A percentile compares a stretch with the other conserved stretches of the same genome.
Conservation (phyloP, 2,329 filamentous ascomycete genomes). For the Fusarium pseudocircinatum region DNA sequence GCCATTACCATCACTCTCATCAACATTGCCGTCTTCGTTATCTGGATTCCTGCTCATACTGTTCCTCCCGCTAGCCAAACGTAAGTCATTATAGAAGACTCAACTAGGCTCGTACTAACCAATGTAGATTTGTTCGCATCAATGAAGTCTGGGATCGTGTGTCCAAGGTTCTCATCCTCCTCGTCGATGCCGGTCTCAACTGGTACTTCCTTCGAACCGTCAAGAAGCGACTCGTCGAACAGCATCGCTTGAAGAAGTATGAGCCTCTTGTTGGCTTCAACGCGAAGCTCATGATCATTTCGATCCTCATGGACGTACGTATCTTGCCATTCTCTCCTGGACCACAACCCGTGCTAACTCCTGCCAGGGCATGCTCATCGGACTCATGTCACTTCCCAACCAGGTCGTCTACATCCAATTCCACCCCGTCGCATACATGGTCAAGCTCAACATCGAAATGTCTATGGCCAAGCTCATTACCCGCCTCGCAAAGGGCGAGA, state of each 20-base stretch:
- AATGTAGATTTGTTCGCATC: conserved; percentile 48
- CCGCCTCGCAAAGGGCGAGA: conserved; percentile 43
- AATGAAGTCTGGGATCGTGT: conserved; percentile 63
- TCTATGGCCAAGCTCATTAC: conserved; percentile 63
- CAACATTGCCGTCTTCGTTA: conserved; percentile 63
- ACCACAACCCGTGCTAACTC: accelerated
- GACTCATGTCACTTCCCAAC: conserved; percentile 48
- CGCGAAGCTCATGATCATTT: conserved; percentile 58
- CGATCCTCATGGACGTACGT: conserved; percentile 59
- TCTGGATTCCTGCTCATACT: conserved; percentile 61
- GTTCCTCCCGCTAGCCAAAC: conserved; percentile 50
- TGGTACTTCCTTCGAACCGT: conserved; percentile 61
- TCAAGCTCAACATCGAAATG: conserved; percentile 65
- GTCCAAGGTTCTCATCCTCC: conserved; percentile 61
- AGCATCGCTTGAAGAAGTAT: conserved; percentile 61
- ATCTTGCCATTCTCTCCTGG: accelerated
- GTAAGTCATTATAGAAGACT: conserved; percentile 25
- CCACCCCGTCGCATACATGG: conserved; percentile 61
- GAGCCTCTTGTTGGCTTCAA: conserved; percentile 60
- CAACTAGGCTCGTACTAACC: background rate
- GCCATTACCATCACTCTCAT: conserved; percentile 57
- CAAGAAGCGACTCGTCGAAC: conserved; percentile 56
- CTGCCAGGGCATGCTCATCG: conserved; percentile 41
- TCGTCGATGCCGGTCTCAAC: conserved; percentile 62
- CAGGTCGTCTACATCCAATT: conserved; percentile 58